phyloP scores from a whole-genome alignment of 352 stramenopile species.

The Phytophthora fragariaefolia region DNA sequence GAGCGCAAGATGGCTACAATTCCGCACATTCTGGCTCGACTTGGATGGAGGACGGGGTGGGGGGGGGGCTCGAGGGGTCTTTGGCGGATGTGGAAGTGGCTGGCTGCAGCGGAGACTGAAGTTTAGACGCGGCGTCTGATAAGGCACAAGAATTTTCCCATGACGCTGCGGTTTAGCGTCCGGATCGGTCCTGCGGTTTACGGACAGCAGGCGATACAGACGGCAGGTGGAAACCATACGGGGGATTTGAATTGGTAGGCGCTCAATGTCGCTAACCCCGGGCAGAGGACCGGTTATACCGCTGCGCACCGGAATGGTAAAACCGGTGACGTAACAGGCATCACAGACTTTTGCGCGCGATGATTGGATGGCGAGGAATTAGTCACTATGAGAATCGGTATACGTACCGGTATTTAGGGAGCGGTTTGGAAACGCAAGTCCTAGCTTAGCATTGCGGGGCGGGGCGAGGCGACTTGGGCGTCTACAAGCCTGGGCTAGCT shows the following conservation, averaged over 20 bases:
- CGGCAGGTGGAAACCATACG: background rate
- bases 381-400: background rate
- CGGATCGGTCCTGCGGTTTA: background rate
- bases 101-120: conserved; percentile 9
- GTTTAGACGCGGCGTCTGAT: conserved; percentile 22
- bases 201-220: background rate
- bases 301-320: conserved; percentile 2
- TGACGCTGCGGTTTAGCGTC: background rate
- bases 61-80: background rate
- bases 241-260: background rate
- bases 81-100: background rate
- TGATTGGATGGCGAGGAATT: background rate
- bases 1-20: conserved; percentile 99
- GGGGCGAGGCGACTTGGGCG: too few relatives aligned
- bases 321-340: background rate
- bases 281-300: background rate
- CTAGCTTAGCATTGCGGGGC: background rate
- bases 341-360: background rate
- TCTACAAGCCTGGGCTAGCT: background rate
- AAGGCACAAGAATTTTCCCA: conserved; percentile 59
- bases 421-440: background rate
- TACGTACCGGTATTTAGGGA: background rate
- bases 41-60: background rate
- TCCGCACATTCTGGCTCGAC: conserved; percentile 91
- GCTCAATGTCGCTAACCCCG: background rate